These are phyloP conservation scores for Myriangium duriaei DNA, from an alignment of 2,329 filamentous ascomycete genomes.

Conservation along the genomic window DNA sequence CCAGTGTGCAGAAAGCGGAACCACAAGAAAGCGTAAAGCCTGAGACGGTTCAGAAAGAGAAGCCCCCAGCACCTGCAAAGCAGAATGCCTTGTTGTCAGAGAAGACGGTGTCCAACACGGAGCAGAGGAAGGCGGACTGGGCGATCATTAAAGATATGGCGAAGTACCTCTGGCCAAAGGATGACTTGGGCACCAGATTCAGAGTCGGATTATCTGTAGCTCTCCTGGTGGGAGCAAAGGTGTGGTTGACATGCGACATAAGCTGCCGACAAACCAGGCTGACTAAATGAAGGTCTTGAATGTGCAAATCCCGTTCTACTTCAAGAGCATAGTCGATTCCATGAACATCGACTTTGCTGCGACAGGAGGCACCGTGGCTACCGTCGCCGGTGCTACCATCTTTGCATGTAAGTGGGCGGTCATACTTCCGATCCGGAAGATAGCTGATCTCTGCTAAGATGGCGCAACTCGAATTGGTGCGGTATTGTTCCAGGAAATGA, in stretches of 20 bases:
- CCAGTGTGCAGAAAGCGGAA: slow-evolving; percentile 17
- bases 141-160: slow-evolving; percentile 98
- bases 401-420: slow-evolving; percentile 52
- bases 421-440: not conserved
- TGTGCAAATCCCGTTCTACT: slow-evolving; percentile 97
- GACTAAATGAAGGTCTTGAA: slow-evolving; percentile 53
- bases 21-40: slow-evolving; percentile 22
- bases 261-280: not conserved
- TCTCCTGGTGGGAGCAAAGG: slow-evolving; percentile 78
- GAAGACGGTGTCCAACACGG: slow-evolving; percentile 56
- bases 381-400: slow-evolving; percentile 84
- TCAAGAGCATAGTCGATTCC: slow-evolving; percentile 92
- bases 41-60: slow-evolving; percentile 23
- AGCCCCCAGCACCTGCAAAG: slow-evolving; percentile 21
- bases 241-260: slow-evolving; percentile 23
- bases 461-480: slow-evolving; percentile 79
- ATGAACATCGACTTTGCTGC: slow-evolving; percentile 94
- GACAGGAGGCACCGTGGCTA: slow-evolving; percentile 75
- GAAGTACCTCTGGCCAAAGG: slow-evolving; percentile 88
- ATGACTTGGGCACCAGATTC: slow-evolving; percentile 67
- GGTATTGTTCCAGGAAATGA: slow-evolving; percentile 80
- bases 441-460: slow-evolving; percentile 29
- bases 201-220: slow-evolving; percentile 76
- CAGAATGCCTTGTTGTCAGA: slow-evolving; percentile 50
- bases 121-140: slow-evolving; percentile 95